Evolutionary conservation across 805 yeast genomes (phyloP).

Genomic region (Kuraishia molischiana): DNA sequence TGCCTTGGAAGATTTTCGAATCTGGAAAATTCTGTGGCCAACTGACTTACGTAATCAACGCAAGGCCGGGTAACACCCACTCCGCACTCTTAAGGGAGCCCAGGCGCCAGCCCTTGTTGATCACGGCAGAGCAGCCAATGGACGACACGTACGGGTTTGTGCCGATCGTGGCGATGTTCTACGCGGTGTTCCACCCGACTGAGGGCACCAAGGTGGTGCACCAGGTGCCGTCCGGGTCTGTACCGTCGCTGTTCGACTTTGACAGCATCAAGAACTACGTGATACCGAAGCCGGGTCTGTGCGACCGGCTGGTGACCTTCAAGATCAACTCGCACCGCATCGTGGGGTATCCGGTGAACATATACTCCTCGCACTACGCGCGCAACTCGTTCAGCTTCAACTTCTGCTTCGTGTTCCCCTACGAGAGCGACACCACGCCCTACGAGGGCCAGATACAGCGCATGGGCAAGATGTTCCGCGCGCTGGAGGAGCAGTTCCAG

Average conservation of each 20-base stretch:
- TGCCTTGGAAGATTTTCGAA: too few species aligned
- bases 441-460: constrained; percentile 81
- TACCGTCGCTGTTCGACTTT: constrained; percentile 58
- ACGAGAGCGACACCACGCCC: constrained; percentile 71
- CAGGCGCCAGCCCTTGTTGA: too few species aligned
- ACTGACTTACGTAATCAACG: too few species aligned
- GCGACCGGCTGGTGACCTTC: constrained; percentile 71
- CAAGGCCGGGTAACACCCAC: not conserved
- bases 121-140: too few species aligned
- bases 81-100: too few species aligned
- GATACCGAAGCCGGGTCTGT: constrained; percentile 87
- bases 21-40: too few species aligned
- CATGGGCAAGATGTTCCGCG: constrained; percentile 81
- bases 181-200: constrained; percentile 88
- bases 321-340: constrained; percentile 63
- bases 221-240: constrained; percentile 79
- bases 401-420: constrained; percentile 84
- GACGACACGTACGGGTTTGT: constrained; percentile 50
- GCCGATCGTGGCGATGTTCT: constrained; percentile 83
- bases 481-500: constrained; percentile 82
- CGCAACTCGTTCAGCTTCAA: constrained; percentile 91
- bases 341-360: constrained; percentile 83
- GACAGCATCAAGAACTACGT: constrained; percentile 82
- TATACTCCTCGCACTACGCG: constrained; percentile 65
- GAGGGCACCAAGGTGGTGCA: constrained; percentile 89